These are phyloP conservation scores for Hibiscus mutabilis DNA, from an alignment of 345 rosid species.

Conservation along the genomic window DNA sequence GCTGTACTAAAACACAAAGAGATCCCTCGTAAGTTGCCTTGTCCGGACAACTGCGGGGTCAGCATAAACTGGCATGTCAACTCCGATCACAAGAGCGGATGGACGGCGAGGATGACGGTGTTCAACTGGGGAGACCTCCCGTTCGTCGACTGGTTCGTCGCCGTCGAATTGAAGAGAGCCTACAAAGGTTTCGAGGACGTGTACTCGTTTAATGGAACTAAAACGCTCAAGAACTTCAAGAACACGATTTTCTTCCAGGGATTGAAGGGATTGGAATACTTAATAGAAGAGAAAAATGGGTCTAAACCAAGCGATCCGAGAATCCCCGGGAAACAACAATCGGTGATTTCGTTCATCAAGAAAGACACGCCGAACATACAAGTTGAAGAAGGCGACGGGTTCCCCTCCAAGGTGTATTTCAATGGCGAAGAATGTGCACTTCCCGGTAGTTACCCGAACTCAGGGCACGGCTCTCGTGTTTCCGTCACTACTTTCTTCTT, in stretches of 20 bases:
- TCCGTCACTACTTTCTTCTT: slow-evolving; percentile 23
- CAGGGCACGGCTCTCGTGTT: slow-evolving; percentile 24
- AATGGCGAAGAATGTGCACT: slow-evolving; percentile 95
- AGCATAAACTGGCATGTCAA: slow-evolving; percentile 87
- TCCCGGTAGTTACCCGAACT: slow-evolving; percentile 52
- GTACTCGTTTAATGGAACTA: slow-evolving; percentile 82
- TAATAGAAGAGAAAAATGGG: slow-evolving; percentile 58
- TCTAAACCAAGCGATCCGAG: slow-evolving; percentile 37
- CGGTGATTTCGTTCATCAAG: slow-evolving; percentile 74
- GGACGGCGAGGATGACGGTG: slow-evolving; percentile 77
- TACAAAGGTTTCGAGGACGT: slow-evolving; percentile 55
- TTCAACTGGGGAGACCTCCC: slow-evolving; percentile 64
- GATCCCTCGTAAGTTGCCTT: slow-evolving; percentile 63
- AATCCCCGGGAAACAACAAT: slow-evolving; percentile 87
- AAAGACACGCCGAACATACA: slow-evolving; percentile 36
- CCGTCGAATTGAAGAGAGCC: slow-evolving; percentile 55
- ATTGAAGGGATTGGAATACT: slow-evolving; percentile 53
- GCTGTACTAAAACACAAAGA: slow-evolving; percentile 28
- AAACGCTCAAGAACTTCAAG: slow-evolving; percentile 28
- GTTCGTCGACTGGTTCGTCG: slow-evolving; percentile 75
- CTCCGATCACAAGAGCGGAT: slow-evolving; percentile 59
- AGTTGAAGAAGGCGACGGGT: slow-evolving; percentile 60
- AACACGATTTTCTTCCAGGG: slow-evolving; percentile 70
- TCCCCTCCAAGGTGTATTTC: slow-evolving; percentile 62
- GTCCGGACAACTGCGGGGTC: slow-evolving; percentile 93